Evolutionary conservation across 192 early-diverging fungal species (phyloP).

Genomic region (Gamsiella multidivaricata): DNA sequence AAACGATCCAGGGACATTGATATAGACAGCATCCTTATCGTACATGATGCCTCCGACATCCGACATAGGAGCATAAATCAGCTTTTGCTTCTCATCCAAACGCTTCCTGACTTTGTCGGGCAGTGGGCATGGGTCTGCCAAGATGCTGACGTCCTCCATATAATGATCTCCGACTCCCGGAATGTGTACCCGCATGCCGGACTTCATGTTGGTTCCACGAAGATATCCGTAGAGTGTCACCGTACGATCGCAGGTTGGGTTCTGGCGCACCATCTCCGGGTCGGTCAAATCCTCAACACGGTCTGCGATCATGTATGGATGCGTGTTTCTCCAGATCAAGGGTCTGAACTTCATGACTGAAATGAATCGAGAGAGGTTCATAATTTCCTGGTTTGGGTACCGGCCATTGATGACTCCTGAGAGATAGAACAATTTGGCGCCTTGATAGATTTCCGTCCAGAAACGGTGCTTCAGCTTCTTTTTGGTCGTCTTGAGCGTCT

Average conservation of each 20-base stretch:
- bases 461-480: constrained; percentile 98
- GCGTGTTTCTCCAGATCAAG: constrained; percentile 95
- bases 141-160: constrained; percentile 77
- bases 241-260: constrained; percentile 91
- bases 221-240: constrained; percentile 96
- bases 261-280: constrained; percentile 80
- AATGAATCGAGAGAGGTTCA: constrained; percentile 96
- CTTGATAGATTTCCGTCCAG: constrained; percentile 99
- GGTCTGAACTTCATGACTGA: constrained; percentile 99
- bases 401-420: constrained; percentile 94
- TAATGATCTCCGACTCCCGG: constrained; percentile 93
- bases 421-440: constrained; percentile 98
- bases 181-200: constrained; percentile 90
- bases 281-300: constrained; percentile 97
- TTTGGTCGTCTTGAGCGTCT: constrained; percentile 87
- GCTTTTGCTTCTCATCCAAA: constrained; percentile 93
- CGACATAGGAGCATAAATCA: constrained; percentile 98
- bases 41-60: constrained; percentile 98
- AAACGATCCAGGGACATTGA: constrained; percentile 91
- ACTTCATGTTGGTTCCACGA: constrained; percentile 94
- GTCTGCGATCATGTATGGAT: constrained; percentile 98
- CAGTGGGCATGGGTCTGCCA: constrained; percentile 96
- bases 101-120: constrained; percentile 92
- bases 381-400: constrained; percentile 93
- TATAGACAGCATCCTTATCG: constrained; percentile 99